Percentiles rank a stretch among this genome's conserved stretches.
phyloP scores from a whole-genome alignment of 306 rosid genomes.

The Abrus precatorius region DNA sequence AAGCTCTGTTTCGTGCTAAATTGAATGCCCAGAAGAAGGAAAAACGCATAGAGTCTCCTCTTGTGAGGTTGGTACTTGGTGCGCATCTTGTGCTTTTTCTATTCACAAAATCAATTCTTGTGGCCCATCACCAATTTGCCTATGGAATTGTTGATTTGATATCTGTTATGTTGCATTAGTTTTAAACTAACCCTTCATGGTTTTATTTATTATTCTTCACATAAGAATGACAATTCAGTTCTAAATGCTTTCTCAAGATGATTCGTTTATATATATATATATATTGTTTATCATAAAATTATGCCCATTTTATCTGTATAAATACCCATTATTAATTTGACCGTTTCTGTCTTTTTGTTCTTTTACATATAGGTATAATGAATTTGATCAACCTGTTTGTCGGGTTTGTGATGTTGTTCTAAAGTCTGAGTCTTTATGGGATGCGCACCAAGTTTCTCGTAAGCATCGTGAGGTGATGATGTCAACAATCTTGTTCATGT shows the following conservation, averaged over 20 bases:
- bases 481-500: constrained; percentile 3
- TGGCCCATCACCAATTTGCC: not conserved
- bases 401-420: constrained; percentile 80
- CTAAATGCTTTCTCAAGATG: not conserved
- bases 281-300: not conserved
- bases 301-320: not conserved
- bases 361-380: constrained; percentile 76
- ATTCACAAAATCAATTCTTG: not conserved
- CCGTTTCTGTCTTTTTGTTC: not conserved
- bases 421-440: constrained; percentile 74
- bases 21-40: constrained; percentile 92
- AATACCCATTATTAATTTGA: constrained; percentile 31
- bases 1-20: constrained; percentile 83
- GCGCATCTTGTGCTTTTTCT: not conserved
- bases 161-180: not conserved
- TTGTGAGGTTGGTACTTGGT: constrained; percentile 66
- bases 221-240: not conserved
- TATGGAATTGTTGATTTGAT: not conserved
- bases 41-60: constrained; percentile 90
- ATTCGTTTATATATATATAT: not conserved
- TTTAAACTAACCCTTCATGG: not conserved
- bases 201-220: not conserved
- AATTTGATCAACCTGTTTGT: constrained; percentile 84
- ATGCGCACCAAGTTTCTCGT: constrained; percentile 89
- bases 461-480: constrained; percentile 93